A percentile compares a stretch with the other conserved stretches of the same genome.
phyloP scores from a whole-genome alignment of 225 moss, liverwort and hornwort genomes.

The Pseudoscleropodium purum region DNA sequence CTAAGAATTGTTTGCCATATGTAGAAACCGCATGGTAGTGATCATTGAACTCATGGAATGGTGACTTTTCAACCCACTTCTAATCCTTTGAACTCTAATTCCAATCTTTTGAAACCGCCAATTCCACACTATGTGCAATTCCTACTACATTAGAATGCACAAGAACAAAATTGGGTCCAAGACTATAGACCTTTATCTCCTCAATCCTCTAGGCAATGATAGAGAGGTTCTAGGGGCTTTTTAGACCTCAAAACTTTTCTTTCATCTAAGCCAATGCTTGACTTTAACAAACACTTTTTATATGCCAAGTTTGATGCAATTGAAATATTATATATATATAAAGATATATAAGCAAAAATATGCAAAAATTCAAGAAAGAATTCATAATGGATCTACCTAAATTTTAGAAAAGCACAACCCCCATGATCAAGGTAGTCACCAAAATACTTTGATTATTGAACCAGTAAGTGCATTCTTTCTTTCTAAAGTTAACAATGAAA shows the following conservation, averaged over 20 bases:
- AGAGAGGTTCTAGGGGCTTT: not conserved
- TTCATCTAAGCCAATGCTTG: not conserved
- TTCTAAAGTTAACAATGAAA: not conserved
- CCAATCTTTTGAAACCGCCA: not conserved
- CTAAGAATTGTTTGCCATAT: too few species aligned
- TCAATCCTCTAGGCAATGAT: not conserved
- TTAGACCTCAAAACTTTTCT: not conserved
- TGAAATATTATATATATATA: not conserved
- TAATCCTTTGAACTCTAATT: not conserved
- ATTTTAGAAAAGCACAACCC: fast-evolving
- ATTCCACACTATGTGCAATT: not conserved
- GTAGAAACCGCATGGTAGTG: too few species aligned
- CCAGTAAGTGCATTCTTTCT: not conserved
- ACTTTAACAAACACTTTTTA: not conserved
- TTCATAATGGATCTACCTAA: not conserved
- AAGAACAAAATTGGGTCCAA: not conserved
- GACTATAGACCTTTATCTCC: not conserved
- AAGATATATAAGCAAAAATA: not conserved
- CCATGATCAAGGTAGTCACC: not conserved
- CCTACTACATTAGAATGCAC: not conserved
- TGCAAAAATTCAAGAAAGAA: not conserved
- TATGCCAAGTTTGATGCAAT: not conserved
- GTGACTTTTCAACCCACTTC: not conserved
- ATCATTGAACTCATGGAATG: not conserved
- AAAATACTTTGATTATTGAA: not conserved